Percentiles rank a stretch among this genome's conserved stretches.
Conservation (phyloP, 352 stramenopile species). For the Globisporangium canariense region DNA sequence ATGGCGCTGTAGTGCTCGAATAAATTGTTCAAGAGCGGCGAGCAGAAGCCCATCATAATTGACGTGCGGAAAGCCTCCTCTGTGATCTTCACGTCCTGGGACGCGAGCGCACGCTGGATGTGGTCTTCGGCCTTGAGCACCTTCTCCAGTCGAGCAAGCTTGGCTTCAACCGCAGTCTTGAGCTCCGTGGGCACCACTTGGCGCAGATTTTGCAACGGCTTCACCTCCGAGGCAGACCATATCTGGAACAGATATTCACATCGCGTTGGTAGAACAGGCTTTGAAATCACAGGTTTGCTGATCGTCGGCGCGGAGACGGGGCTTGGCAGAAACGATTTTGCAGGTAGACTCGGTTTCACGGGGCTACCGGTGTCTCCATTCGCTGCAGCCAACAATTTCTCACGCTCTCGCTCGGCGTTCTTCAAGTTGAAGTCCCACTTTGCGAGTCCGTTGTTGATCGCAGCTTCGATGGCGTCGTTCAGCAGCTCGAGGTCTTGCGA, state of each 20-base stretch:
- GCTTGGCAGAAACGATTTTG: background rate
- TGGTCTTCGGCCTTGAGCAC: slow-evolving; percentile 39
- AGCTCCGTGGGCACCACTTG: slow-evolving; percentile 24
- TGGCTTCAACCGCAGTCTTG: slow-evolving; percentile 29
- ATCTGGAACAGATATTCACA: slow-evolving; percentile 38
- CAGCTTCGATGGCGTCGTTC: slow-evolving; percentile 63
- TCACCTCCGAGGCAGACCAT: slow-evolving; percentile 30
- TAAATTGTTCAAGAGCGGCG: slow-evolving; percentile 34
- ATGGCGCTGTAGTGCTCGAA: slow-evolving; percentile 48
- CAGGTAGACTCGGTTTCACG: background rate
- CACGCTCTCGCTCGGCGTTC: slow-evolving; percentile 63
- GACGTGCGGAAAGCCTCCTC: slow-evolving; percentile 52
- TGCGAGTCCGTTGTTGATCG: slow-evolving; percentile 50
- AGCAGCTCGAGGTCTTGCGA: slow-evolving; percentile 66
- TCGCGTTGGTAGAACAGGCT: slow-evolving; percentile 1
- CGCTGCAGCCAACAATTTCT: slow-evolving; percentile 41
- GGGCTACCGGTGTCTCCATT: slow-evolving; percentile 4
- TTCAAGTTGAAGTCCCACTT: slow-evolving; percentile 85
- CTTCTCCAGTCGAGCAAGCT: slow-evolving; percentile 40
- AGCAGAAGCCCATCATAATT: slow-evolving; percentile 59
- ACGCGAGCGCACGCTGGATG: slow-evolving; percentile 31
- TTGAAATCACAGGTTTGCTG: slow-evolving; percentile 12
- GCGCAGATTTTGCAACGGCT: slow-evolving; percentile 24
- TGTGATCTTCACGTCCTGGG: slow-evolving; percentile 30
- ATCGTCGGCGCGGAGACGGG: background rate